These are phyloP conservation scores for Neurospora sp. DNA, from an alignment of 495 filamentous ascomycete species.

Conservation along the genomic window DNA sequence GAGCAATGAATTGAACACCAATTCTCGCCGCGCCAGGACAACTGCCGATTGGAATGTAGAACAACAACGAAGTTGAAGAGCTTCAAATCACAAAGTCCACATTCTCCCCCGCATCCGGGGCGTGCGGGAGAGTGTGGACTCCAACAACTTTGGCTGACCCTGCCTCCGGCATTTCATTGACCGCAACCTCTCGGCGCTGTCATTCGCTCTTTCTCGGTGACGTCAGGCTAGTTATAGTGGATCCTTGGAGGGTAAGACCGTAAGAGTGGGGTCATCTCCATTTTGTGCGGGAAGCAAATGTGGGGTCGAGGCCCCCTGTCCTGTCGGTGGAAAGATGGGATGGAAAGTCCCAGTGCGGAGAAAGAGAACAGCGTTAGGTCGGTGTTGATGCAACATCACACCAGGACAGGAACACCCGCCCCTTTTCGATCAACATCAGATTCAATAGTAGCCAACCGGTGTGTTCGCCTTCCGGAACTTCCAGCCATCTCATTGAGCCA, in stretches of 20 bases:
- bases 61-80: background rate
- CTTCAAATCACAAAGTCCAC: background rate
- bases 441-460: background rate
- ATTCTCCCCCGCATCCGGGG: conserved; percentile 9
- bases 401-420: background rate
- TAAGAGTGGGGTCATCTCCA: background rate
- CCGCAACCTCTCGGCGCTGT: background rate
- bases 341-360: background rate
- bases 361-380: background rate
- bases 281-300: background rate
- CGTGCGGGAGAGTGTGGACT: background rate
- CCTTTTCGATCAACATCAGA: background rate
- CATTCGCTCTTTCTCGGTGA: conserved; percentile 9
- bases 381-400: background rate
- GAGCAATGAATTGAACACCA: background rate
- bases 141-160: background rate
- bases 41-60: background rate
- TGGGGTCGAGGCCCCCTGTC: background rate
- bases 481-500: background rate
- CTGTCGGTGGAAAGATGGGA: background rate
- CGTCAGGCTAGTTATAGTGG: conserved; percentile 5
- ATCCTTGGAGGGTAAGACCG: background rate
- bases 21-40: background rate
- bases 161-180: conserved; percentile 7
- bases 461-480: background rate